A percentile compares a stretch with the other conserved stretches of the same genome.
Conservation (phyloP, 139 green algal genomes). For the Chlamydomonas sp. region DNA sequence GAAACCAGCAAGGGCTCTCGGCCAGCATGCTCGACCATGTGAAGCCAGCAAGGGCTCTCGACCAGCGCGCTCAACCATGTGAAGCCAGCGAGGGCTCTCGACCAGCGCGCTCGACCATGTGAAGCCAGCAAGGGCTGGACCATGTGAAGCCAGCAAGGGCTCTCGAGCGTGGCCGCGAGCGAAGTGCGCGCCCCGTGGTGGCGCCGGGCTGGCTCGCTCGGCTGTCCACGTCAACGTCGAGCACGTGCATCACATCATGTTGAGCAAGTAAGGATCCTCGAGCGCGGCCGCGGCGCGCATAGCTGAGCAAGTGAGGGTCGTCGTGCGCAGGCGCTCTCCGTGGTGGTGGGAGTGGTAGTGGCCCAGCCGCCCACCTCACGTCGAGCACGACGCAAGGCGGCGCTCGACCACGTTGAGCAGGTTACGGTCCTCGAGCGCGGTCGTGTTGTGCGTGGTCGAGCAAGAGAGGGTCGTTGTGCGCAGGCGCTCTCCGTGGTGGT, state of each 20-base stretch:
- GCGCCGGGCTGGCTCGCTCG: not conserved
- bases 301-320: no score
- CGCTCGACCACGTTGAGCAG: slow-evolving; percentile 58
- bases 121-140: slow-evolving; percentile 45
- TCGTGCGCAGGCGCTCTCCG: no score
- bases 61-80: slow-evolving; percentile 61
- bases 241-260: slow-evolving; percentile 68
- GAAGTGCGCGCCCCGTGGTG: not conserved
- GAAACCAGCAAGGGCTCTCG: not conserved
- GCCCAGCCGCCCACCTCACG: not conserved
- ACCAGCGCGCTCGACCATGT: slow-evolving; percentile 85
- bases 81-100: slow-evolving; percentile 86
- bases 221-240: slow-evolving; percentile 33
- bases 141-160: not conserved
- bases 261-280: slow-evolving; percentile 87
- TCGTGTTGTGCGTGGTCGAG: slow-evolving; percentile 74
- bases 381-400: slow-evolving; percentile 49
- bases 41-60: slow-evolving; percentile 25
- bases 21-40: not conserved
- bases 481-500: not conserved
- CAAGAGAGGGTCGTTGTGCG: not conserved
- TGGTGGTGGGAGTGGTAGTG: not conserved
- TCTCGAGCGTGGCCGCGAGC: not conserved
- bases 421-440: slow-evolving; percentile 85
- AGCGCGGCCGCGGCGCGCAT: slow-evolving; percentile 92